These are phyloP conservation scores for Prunus salicina DNA, from an alignment of 306 rosid species.

Conservation along the genomic window DNA sequence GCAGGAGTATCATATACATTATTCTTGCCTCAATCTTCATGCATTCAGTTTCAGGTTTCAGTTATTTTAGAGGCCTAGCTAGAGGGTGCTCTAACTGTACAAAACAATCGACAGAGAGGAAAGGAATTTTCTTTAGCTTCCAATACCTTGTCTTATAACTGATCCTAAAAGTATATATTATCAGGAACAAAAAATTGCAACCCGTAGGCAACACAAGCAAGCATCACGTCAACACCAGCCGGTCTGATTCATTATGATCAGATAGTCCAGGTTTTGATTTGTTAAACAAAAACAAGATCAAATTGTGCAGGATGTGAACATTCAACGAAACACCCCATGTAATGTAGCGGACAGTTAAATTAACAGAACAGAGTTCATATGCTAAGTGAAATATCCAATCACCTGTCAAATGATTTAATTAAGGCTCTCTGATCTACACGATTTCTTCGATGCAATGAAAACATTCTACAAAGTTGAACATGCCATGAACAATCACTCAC, in stretches of 20 bases:
- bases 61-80: not conserved
- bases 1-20: not conserved
- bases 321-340: not conserved
- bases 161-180: too few species aligned
- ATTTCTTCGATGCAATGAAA: conserved; percentile 31
- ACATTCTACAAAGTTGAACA: conserved; percentile 33
- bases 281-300: not conserved
- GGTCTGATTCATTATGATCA: too few species aligned
- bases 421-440: conserved; percentile 28
- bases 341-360: not conserved
- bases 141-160: too few species aligned
- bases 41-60: not conserved
- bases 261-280: not conserved
- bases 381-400: conserved; percentile 24
- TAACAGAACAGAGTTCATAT: conserved; percentile 23
- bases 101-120: too few species aligned
- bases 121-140: too few species aligned
- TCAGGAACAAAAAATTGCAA: too few species aligned
- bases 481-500: conserved; percentile 19
- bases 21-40: too few species aligned
- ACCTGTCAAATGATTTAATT: conserved; percentile 29
- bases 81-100: too few species aligned
- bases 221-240: too few species aligned
- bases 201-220: too few species aligned
- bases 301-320: too few species aligned